A percentile compares a stretch with the other conserved stretches of the same genome.
These are phyloP conservation scores for Toxicodendron radicans DNA, from an alignment of 345 rosid species.

Conservation along the genomic window DNA sequence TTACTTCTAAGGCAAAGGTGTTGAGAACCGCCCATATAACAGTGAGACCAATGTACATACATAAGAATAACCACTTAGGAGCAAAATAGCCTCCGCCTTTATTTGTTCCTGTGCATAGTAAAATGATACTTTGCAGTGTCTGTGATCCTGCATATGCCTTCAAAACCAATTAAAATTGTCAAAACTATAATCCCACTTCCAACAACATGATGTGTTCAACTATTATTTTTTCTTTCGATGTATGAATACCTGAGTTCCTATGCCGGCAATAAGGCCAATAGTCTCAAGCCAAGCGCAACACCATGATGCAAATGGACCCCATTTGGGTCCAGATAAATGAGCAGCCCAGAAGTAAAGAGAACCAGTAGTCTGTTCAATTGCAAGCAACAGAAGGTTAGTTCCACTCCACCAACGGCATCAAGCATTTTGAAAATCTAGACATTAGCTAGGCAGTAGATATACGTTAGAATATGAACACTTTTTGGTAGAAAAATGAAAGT, in stretches of 20 bases:
- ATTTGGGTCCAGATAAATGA: constrained; percentile 61
- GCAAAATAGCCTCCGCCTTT: constrained; percentile 62
- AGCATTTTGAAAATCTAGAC: too few species aligned
- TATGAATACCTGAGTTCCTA: constrained; percentile 55
- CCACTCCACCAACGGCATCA: background rate
- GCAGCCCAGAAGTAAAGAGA: constrained; percentile 79
- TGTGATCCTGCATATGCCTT: constrained; percentile 72
- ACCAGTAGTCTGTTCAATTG: constrained; percentile 54
- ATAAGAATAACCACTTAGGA: constrained; percentile 53
- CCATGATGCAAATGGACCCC: constrained; percentile 75
- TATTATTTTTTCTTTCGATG: background rate
- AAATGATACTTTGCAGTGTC: constrained; percentile 60
- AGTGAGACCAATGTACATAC: constrained; percentile 55
- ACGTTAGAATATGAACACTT: too few species aligned
- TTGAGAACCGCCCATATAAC: constrained; percentile 66
- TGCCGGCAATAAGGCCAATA: constrained; percentile 60
- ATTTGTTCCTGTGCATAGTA: constrained; percentile 55
- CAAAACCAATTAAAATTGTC: background rate
- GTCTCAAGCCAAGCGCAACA: constrained; percentile 74
- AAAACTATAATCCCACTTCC: background rate
- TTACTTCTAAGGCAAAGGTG: constrained; percentile 57
- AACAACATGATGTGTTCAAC: too few species aligned
- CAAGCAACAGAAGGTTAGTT: constrained; percentile 10
- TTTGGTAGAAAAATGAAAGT: too few species aligned
- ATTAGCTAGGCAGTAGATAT: too few species aligned